Evolutionary conservation across 2,329 filamentous ascomycete species (phyloP).

Genomic region (Cladosporium halotolerans): DNA sequence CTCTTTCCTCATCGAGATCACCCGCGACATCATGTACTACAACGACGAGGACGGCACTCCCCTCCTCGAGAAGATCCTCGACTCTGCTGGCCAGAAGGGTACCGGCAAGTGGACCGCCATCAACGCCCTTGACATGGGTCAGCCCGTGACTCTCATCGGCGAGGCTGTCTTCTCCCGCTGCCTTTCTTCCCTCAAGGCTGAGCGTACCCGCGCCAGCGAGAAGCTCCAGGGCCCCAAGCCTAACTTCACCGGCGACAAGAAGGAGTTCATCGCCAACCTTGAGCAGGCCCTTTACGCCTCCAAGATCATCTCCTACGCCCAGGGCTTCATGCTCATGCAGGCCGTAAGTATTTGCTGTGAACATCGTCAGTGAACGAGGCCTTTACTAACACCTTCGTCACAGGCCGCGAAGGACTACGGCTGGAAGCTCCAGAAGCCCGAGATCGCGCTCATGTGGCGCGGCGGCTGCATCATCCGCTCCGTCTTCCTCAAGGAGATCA

Average conservation of each 20-base stretch:
- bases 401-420: constrained; percentile 90
- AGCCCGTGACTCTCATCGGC: constrained; percentile 96
- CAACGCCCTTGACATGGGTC: constrained; percentile 95
- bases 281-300: constrained; percentile 98
- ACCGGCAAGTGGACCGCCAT: constrained; percentile 99
- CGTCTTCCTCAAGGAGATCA: constrained; percentile 99
- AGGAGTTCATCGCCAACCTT: constrained; percentile 90
- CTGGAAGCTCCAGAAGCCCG: constrained; percentile 99
- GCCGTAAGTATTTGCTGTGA: constrained; percentile 55
- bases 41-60: constrained; percentile 88
- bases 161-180: constrained; percentile 95
- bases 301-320: constrained; percentile 99
- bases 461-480: constrained; percentile 99
- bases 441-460: constrained; percentile 99
- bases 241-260: constrained; percentile 82
- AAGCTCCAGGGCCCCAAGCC: constrained; percentile 72
- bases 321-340: constrained; percentile 99
- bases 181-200: constrained; percentile 86
- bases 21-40: constrained; percentile 96
- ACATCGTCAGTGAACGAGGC: constrained; percentile 1
- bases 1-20: constrained; percentile 99
- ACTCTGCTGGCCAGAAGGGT: constrained; percentile 98
- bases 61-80: constrained; percentile 97
- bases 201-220: constrained; percentile 75
- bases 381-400: constrained; percentile 21